A percentile compares a stretch with the other conserved stretches of the same genome.
Conservation (phyloP, 2,329 filamentous ascomycete species). For the Aspergillus sergii region DNA sequence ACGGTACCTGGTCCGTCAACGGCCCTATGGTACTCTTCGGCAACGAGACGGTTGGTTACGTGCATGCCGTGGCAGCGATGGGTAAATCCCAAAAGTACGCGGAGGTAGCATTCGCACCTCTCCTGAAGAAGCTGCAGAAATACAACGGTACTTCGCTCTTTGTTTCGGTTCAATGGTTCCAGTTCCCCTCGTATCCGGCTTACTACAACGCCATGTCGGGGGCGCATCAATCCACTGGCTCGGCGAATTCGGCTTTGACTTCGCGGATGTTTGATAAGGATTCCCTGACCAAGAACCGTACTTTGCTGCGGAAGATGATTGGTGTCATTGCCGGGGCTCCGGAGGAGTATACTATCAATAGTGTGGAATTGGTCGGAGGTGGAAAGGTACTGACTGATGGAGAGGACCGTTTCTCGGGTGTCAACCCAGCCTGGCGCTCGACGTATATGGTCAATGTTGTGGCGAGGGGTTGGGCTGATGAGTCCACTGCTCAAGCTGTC, state of each 20-base stretch:
- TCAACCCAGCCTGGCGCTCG: slow-evolving; percentile 56
- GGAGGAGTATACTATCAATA: slow-evolving; percentile 22
- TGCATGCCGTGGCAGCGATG: slow-evolving; percentile 18
- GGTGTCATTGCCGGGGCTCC: slow-evolving; percentile 10
- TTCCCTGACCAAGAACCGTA: slow-evolving; percentile 8
- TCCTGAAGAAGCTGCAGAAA: slow-evolving; percentile 9
- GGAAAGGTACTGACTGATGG: slow-evolving; percentile 36
- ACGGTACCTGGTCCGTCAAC: slow-evolving; percentile 18
- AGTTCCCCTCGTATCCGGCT: slow-evolving; percentile 29
- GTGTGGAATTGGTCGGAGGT: slow-evolving; percentile 27
- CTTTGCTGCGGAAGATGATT: slow-evolving; percentile 9
- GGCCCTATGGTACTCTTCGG: slow-evolving; percentile 12
- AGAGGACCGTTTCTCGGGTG: slow-evolving; percentile 41
- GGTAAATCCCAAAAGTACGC: slow-evolving; percentile 12
- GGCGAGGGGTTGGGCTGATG: slow-evolving; percentile 21
- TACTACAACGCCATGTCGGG: slow-evolving; percentile 33
- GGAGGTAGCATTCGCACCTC: slow-evolving; percentile 4
- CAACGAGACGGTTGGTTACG: slow-evolving; percentile 18
- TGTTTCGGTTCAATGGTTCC: slow-evolving; percentile 22
- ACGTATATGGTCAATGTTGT: slow-evolving; percentile 39
- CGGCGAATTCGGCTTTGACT: slow-evolving; percentile 20
- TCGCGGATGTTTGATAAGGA: slow-evolving; percentile 29
- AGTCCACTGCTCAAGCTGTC: slow-evolving; percentile 20
- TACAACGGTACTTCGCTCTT: slow-evolving; percentile 10
- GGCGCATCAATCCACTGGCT: slow-evolving; percentile 25